These are phyloP conservation scores for Tulasnella sp. DNA, from an alignment of 768 basidiomycete genomes.

Conservation along the genomic window DNA sequence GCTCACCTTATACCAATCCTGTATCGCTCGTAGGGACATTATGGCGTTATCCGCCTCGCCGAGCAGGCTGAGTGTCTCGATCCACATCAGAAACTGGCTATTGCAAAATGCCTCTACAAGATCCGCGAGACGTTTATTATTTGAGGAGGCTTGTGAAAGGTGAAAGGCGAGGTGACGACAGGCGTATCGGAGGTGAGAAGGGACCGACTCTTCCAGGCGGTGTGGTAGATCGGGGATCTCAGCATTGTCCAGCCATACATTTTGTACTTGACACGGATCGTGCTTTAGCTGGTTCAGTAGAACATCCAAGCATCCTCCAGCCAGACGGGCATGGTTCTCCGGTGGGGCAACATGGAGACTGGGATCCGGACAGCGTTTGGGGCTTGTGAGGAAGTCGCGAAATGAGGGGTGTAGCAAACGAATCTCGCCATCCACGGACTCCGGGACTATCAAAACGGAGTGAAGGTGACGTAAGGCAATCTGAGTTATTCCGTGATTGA, in stretches of 20 bases:
- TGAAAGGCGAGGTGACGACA: not conserved
- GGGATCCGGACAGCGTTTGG: not conserved
- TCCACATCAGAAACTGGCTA: not conserved
- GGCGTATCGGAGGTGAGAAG: not conserved
- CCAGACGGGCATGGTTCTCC: not conserved
- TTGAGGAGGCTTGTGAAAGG: not conserved
- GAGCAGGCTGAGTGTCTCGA: conserved; percentile 1
- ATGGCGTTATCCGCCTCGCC: not conserved
- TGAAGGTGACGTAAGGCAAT: not conserved
- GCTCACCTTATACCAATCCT: not conserved
- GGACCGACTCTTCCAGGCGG: not conserved
- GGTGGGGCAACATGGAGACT: not conserved
- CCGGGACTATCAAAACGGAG: conserved; percentile 1
- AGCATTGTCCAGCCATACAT: not conserved
- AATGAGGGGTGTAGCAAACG: conserved; percentile 27
- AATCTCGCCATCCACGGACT: not conserved
- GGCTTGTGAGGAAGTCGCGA: conserved; percentile 17
- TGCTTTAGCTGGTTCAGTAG: not conserved
- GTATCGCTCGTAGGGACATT: not conserved
- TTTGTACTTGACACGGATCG: not conserved
- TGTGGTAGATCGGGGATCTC: not conserved
- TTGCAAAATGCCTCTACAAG: not conserved
- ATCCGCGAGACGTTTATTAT: not conserved
- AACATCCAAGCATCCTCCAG: not conserved
- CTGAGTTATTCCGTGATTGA: not conserved